Evolutionary conservation across 257 asterid genomes (phyloP).

Genomic region (Linderniella brevidens): DNA sequence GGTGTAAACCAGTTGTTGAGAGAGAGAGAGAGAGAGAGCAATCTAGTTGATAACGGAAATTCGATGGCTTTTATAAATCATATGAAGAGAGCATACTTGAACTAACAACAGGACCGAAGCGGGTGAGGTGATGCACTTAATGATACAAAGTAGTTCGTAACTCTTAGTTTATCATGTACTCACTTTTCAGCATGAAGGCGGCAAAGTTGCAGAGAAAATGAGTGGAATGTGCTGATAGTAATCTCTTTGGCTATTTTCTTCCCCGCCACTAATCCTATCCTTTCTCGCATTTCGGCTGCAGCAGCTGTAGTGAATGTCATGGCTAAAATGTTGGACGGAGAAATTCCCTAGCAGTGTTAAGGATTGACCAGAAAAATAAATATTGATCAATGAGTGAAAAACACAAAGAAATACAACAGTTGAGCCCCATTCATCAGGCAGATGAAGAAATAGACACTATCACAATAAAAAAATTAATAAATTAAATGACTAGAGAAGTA

Average conservation of each 20-base stretch:
- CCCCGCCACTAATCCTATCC: conserved; percentile 82
- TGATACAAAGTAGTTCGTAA: too few species aligned
- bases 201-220: conserved; percentile 90
- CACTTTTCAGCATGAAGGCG: conserved; percentile 93
- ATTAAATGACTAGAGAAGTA: neutral
- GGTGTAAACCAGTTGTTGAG: too few species aligned
- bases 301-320: conserved; percentile 97
- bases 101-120: too few species aligned
- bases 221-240: conserved; percentile 88
- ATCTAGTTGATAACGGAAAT: too few species aligned
- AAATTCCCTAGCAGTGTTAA: conserved; percentile 47
- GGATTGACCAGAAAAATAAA: neutral
- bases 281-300: conserved; percentile 94
- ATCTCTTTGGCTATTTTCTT: conserved; percentile 82
- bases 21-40: too few species aligned
- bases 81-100: too few species aligned
- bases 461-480: neutral
- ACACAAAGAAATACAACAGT: conserved; percentile 10
- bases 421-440: conserved; percentile 10
- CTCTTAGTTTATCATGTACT: too few species aligned
- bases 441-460: conserved; percentile 7
- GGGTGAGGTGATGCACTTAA: neutral
- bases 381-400: conserved; percentile 1
- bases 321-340: conserved; percentile 75
- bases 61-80: too few species aligned